phyloP scores from a whole-genome alignment of 106 monocot genomes.

The Triglochin maritima region DNA sequence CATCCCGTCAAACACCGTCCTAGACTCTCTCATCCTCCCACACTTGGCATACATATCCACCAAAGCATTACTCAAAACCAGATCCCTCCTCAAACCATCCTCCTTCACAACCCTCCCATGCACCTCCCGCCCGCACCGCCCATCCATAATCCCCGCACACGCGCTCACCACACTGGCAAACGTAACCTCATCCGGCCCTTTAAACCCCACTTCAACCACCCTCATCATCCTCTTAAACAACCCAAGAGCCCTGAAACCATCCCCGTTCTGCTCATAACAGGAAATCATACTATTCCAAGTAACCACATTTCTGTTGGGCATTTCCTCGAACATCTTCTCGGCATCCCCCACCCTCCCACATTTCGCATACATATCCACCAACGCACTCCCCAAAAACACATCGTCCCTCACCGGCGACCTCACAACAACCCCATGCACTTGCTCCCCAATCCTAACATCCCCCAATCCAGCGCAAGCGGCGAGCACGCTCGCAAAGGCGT shows the following conservation, averaged over 20 bases:
- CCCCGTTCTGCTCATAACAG: constrained; percentile 75
- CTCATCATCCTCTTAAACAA: constrained; percentile 49
- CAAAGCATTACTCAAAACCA: constrained; percentile 53
- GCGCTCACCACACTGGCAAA: constrained; percentile 70
- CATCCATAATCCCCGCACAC: constrained; percentile 38
- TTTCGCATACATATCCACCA: too few relatives aligned
- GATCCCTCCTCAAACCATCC: constrained; percentile 31
- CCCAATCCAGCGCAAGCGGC: constrained; percentile 23
- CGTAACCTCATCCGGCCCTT: constrained; percentile 51
- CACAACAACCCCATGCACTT: constrained; percentile 10
- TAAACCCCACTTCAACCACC: constrained; percentile 31
- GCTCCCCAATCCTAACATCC: constrained; percentile 15
- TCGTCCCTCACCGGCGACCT: too few relatives aligned
- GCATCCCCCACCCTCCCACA: too few relatives aligned
- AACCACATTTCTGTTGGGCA: constrained; percentile 46
- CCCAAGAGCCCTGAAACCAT: constrained; percentile 22
- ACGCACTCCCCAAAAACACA: too few relatives aligned
- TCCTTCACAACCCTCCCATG: constrained; percentile 30
- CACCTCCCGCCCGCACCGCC: constrained; percentile 45
- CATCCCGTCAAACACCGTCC: constrained; percentile 57
- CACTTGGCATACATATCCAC: constrained; percentile 87
- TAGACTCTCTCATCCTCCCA: constrained; percentile 37
- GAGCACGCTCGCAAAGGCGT: too few relatives aligned
- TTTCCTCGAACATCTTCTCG: constrained; percentile 15
- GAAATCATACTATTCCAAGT: constrained; percentile 72